Base-by-base conservation (phyloP, 1,139 yeast genomes). In the Candida tetrigidarum region DNA sequence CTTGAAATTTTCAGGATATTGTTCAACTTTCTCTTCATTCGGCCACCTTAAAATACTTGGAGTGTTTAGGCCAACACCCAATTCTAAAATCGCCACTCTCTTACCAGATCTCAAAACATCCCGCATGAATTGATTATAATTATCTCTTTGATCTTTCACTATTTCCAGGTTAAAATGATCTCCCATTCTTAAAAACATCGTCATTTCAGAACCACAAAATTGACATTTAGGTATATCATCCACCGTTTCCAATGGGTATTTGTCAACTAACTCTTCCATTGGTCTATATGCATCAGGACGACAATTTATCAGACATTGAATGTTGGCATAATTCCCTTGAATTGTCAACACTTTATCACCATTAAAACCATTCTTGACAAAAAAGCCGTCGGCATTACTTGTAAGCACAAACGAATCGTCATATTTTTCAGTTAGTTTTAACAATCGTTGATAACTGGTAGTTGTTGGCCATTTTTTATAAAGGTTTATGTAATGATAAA, bases 341-440 rank as follows among this genome's bases (percentile, higher is more conserved):
- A 40, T 26, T 3, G 43, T 46, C 5, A 44, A 41, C 8, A 48
- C 47, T 36, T 40, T 47, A 3, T 33, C 18, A 5, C 37, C 20
- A 22, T 42, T 41, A 28, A 46, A 49, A 5, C 40, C 50, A 39
- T 49, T 49, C 25, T 49, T 49, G 8, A 44, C 29, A 12, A 49
- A 49, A 37, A 49, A 49, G 8, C 49, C 50, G 27, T 47, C 50
- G 4, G 51, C 51, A 40, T 47, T 49, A 16, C 45, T 39, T 4
- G 51, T 49, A 3, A 45, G 32, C n/a, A 49, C 50, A 37, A 47
- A 44, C 19, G 40, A 47, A 11, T 47, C 43, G 6, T 38, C 26
- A 8, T 19, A 25, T 12, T 29, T 10, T 4, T n/a, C 12, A 2
- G 30, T 30, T 2, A 49, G n/a, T 2, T 29, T 14, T 2, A 40